Percentiles rank a stretch among this genome's conserved stretches.
Evolutionary conservation across 331 rosid genomes (phyloP).

Genomic region (Pyracantha coccinea): DNA sequence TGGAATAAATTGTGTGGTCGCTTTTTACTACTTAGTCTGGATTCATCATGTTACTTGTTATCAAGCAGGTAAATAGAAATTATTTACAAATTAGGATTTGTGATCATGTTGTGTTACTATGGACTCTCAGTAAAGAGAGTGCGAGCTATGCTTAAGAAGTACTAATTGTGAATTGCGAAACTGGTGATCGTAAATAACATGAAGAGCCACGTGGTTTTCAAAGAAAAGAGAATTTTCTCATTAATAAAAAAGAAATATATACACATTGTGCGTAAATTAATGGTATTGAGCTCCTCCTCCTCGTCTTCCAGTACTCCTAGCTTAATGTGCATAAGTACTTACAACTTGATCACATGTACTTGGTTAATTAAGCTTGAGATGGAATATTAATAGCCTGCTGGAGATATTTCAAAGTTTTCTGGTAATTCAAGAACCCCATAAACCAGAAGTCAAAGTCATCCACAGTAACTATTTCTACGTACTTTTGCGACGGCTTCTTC

Average conservation of each 20-base stretch:
- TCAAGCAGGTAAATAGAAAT: neutral
- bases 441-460: conserved; percentile 76
- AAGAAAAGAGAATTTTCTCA: neutral
- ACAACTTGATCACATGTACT: neutral
- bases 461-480: conserved; percentile 41
- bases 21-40: neutral
- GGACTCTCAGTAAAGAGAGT: no score
- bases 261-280: neutral
- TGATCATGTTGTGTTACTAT: no score
- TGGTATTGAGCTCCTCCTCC: neutral
- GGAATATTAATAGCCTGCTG: conserved; percentile 18
- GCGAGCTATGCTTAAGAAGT: no score
- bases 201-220: neutral
- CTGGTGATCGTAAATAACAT: no score
- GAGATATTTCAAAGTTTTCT: conserved; percentile 39
- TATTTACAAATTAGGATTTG: no score
- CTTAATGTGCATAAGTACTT: neutral
- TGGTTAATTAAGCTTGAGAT: neutral
- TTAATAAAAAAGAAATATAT: neutral
- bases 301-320: neutral
- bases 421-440: conserved; percentile 43
- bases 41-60: neutral
- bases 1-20: neutral
- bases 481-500: conserved; percentile 50
- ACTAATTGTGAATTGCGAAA: no score